Evolutionary conservation across 768 basidiomycete genomes (phyloP).

Genomic region (Phylloporus sp.): DNA sequence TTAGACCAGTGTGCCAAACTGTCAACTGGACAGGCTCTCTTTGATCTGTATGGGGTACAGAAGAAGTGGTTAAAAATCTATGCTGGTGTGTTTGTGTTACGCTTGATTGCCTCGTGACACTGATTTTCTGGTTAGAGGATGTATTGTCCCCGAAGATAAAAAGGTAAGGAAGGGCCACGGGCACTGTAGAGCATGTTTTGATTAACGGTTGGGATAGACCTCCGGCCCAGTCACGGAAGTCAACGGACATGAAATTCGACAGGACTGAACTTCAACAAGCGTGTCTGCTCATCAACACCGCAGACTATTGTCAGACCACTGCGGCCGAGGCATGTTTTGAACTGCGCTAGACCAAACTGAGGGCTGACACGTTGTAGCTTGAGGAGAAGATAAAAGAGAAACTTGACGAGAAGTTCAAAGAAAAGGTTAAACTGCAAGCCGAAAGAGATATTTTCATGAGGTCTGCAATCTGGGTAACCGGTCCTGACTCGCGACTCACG

Average conservation of each 20-base stretch:
- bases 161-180: slow-evolving; percentile 41
- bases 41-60: slow-evolving; percentile 75
- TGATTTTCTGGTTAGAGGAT: slow-evolving; percentile 61
- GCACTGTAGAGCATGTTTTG: neutral
- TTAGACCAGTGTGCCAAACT: slow-evolving; percentile 92
- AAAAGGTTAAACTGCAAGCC: slow-evolving; percentile 74
- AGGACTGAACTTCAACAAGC: slow-evolving; percentile 71
- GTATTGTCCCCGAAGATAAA: slow-evolving; percentile 74
- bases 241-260: slow-evolving; percentile 79
- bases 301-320: slow-evolving; percentile 94
- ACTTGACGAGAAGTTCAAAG: slow-evolving; percentile 70
- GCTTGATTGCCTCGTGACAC: neutral
- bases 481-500: neutral
- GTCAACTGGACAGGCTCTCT: slow-evolving; percentile 78
- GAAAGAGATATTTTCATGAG: slow-evolving; percentile 89
- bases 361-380: slow-evolving; percentile 46
- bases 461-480: slow-evolving; percentile 38
- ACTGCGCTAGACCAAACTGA: neutral
- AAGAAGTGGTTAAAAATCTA: slow-evolving; percentile 95
- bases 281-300: slow-evolving; percentile 92
- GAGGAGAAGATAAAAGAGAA: slow-evolving; percentile 90
- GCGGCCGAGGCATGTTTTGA: slow-evolving; percentile 64
- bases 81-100: slow-evolving; percentile 55
- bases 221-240: slow-evolving; percentile 51
- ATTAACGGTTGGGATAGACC: slow-evolving; percentile 32